Evolutionary conservation across 2,329 filamentous ascomycete species (phyloP), one percentile per base, ranked within the genome.

Genomic region (Tetracladium maxilliforme): DNA sequence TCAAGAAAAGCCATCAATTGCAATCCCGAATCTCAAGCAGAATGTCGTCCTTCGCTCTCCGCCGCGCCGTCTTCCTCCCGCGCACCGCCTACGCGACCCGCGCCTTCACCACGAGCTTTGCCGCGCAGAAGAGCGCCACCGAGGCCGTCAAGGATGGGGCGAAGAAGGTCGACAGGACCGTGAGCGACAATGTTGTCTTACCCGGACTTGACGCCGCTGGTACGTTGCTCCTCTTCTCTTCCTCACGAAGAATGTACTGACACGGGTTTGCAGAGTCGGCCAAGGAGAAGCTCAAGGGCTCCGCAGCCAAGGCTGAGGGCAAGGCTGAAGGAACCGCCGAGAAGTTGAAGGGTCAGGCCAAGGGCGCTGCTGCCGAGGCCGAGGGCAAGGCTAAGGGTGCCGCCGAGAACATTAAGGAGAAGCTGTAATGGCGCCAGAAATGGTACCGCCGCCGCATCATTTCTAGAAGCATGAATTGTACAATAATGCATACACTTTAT

Each of bases 101-200:
- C n/a, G n/a, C 55, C 19, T 71, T 73, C 48, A 60, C 56, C 31
- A 62, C 61, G 9, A 54, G 51, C 25, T 33, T 54, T 7, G 43
- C 45, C 3, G 35, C 47, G 7, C 53, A 52, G 23, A 70, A 69
- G 50, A 51, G 56, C 7, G 50, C 58, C 4, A 51, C 61, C 25
- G 64, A 73, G 29, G 36, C 56, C 1, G 61, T 64, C 37, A 76
- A 73, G 48, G 68, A 75, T 32, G 58, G 58, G 4, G 46, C 67
- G 29, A 70, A 74, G 48, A 51, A 49, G 6, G 65, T 72, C 6
- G 67, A 76, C 49, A 57, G 66, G 16, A 57, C 52, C 24, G 65
- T 76, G 21, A 61, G 63, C 30, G 62, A 70, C 42, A 73, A 70
- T 42, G 42, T 76, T 11, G 63, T 73, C 15, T n/a, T n/a, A n/a